phyloP scores from a whole-genome alignment of 2,329 filamentous ascomycete genomes.

The Domatiomyces catenatus region DNA sequence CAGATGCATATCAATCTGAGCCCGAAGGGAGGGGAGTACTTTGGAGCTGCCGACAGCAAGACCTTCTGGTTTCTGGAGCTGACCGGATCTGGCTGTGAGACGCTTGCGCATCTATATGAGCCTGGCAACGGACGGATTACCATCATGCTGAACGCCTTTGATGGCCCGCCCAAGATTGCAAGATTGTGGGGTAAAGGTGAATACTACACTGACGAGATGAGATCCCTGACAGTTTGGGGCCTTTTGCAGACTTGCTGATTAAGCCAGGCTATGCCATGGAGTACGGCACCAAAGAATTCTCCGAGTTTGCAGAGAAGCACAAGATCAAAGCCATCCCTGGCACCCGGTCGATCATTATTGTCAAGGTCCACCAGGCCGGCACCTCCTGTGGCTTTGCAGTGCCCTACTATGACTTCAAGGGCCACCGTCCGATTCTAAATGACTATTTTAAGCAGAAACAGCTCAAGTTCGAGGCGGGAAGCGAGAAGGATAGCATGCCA shows the following conservation, averaged over 20 bases:
- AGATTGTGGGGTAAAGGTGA: constrained; percentile 23
- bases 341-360: constrained; percentile 44
- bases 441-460: constrained; percentile 15
- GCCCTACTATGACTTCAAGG: constrained; percentile 14
- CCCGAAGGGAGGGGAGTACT: constrained; percentile 50
- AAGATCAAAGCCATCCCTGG: constrained; percentile 28
- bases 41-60: constrained; percentile 12
- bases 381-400: constrained; percentile 53
- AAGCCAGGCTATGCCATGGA: constrained; percentile 46
- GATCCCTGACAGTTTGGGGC: neutral
- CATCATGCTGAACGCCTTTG: constrained; percentile 58
- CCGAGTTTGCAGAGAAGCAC: constrained; percentile 30
- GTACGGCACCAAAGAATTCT: constrained; percentile 39
- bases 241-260: constrained; percentile 31
- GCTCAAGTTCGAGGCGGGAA: constrained; percentile 3
- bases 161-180: constrained; percentile 43
- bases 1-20: constrained; percentile 56
- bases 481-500: constrained; percentile 33
- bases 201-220: neutral
- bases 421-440: constrained; percentile 12
- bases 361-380: constrained; percentile 50
- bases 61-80: constrained; percentile 18
- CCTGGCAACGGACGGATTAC: constrained; percentile 51
- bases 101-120: constrained; percentile 59
- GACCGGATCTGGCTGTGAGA: constrained; percentile 62